Percentiles rank a stretch among this genome's conserved stretches.
These are phyloP conservation scores for Dalechampia spathulata DNA, from an alignment of 441 rosid genomes.

Conservation along the genomic window DNA sequence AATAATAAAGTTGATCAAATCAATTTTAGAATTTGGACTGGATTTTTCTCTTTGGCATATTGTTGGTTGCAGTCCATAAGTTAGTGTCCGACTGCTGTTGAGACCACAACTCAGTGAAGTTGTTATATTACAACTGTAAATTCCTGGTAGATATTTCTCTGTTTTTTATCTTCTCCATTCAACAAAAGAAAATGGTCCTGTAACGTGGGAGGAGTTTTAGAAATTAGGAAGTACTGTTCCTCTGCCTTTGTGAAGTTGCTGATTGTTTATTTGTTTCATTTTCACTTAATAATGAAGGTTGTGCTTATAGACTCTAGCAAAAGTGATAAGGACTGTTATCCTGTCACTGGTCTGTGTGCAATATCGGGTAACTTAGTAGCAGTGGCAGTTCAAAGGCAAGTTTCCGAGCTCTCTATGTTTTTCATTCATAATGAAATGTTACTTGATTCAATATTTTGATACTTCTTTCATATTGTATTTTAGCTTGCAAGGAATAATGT, in stretches of 20 bases:
- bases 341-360: conserved; percentile 61
- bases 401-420: conserved; percentile 1
- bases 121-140: background rate
- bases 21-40: background rate
- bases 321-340: conserved; percentile 34
- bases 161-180: background rate
- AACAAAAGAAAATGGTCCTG: background rate
- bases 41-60: background rate
- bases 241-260: background rate
- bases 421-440: background rate
- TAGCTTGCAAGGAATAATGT: conserved; percentile 70
- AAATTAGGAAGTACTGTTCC: background rate
- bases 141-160: background rate
- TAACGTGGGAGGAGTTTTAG: background rate
- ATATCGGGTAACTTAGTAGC: conserved; percentile 52
- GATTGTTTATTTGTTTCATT: conserved; percentile 14
- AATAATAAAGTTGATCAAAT: background rate
- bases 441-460: conserved; percentile 13
- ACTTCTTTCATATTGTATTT: conserved; percentile 13
- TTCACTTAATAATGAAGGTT: conserved; percentile 45
- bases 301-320: conserved; percentile 34
- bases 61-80: background rate
- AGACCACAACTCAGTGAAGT: too few relatives aligned
- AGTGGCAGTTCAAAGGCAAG: conserved; percentile 70
- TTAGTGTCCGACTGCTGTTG: too few relatives aligned